Evolutionary conservation across 2,329 filamentous ascomycete species (phyloP), one percentile per base, ranked within the genome.

Genomic region (Xylariaceae sp.): DNA sequence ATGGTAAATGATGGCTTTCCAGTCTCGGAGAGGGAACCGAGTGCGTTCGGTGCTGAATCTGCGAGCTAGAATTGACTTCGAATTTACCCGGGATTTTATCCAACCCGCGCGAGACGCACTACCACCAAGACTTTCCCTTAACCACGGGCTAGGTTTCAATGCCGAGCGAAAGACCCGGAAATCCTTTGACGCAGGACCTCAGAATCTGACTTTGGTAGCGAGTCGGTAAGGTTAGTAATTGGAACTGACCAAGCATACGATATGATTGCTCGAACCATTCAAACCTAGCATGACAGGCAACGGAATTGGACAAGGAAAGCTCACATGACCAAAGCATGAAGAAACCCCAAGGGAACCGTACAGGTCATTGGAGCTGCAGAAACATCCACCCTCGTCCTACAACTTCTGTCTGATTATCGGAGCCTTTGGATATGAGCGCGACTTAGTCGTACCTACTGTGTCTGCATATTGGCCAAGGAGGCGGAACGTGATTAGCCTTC

Each of bases 71-170:
- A 47, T 40, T 43, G 50, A 47, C 18, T 35, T 30, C 16, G 30
- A 36, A 15, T 55, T 55, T 55, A 55, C 16, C 53, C 53, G 53
- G 53, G 42, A 40, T 8, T 52, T 56, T 56, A 56, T 39, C 47
- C 53, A 56, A 48, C 42, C 53, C 53, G 48, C 9, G 27, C 39
- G 32, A 30, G 30, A 50, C 21, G 29, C 30, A 33, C 45, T 40
- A 33, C 36, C 41, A 35, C 46, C 41, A 36, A 4, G 27, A 5
- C 29, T 20, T 20, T 41, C 41, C 33, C n/a, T n/a, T 13, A 3
- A n/a, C 29, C 27, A 55, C 45, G 45, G 46, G 52, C 16, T 36
- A 23, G 36, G 46, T 41, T 30, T 41, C 44, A 54, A 39, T 54
- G 45, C 45, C 50, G 50, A 53, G 44, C 48, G 7, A 20, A 29